These are phyloP conservation scores for Cladorrhinum sp. DNA, from an alignment of 2,329 filamentous ascomycete species.

Conservation along the genomic window DNA sequence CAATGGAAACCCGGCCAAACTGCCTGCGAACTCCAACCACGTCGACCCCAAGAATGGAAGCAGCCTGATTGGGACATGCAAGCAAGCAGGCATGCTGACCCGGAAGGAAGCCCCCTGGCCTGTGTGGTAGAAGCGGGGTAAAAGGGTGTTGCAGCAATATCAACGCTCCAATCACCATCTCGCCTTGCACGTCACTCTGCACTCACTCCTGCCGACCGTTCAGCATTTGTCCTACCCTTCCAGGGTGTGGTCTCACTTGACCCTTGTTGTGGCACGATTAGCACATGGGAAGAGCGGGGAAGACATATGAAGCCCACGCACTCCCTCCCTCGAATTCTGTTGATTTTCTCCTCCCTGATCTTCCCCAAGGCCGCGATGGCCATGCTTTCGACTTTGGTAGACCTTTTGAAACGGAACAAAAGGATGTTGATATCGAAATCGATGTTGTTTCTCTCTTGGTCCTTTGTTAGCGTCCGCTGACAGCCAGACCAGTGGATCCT, in stretches of 20 bases:
- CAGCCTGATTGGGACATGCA: conserved; percentile 1
- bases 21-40: neutral
- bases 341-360: neutral
- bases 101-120: conserved; percentile 5
- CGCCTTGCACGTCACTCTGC: conserved; percentile 24
- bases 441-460: conserved; percentile 1
- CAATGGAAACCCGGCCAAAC: too few species aligned
- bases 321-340: neutral
- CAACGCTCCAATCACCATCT: conserved; percentile 26
- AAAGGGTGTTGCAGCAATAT: conserved; percentile 21
- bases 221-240: neutral
- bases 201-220: conserved; percentile 12
- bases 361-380: neutral
- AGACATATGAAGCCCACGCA: neutral
- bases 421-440: conserved; percentile 9
- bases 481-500: conserved; percentile 16
- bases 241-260: conserved; percentile 16
- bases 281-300: conserved; percentile 7
- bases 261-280: conserved; percentile 15
- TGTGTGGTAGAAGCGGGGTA: conserved; percentile 28
- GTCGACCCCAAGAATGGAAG: neutral
- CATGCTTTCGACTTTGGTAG: neutral
- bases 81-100: neutral
- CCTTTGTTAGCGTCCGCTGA: conserved; percentile 9
- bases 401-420: conserved; percentile 3